Base-by-base conservation (phyloP, 208 protist genomes). In the Porcisia hertigi region DNA sequence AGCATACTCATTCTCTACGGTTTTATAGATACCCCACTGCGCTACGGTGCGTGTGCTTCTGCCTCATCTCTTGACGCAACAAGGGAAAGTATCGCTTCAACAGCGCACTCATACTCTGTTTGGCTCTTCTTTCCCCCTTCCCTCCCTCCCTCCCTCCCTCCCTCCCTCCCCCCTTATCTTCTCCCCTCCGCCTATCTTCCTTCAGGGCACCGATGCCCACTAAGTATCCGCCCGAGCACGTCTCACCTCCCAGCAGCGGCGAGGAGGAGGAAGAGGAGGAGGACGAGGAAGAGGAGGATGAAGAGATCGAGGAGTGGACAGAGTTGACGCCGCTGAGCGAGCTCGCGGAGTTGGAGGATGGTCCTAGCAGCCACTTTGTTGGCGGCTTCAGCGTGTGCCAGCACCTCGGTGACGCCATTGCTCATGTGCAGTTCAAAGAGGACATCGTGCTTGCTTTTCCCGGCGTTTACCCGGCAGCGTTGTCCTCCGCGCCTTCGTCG, bases 381-480 rank as follows among this genome's bases (percentile, higher is more conserved):
- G 93, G 93, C 34, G 87, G 90, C 60, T 97, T 93, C 82, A 95
- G 91, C 80, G 74, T 79, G 8, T 76, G 85, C 60, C 7, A 82
- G 16, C 86, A 77, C 39, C 82, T 95, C 43, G 84, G 86, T 16
- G 84, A 90, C 69, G 87, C 85, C 1, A 69, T 95, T 34, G 57
- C 57, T 30, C 47, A 57, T 1, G 80, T 89, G 39, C 75, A 79
- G 62, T 97, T 94, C 83, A 77, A 84, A 53, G 81, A 94, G 59
- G 93, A 97, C 62, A 69, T 86, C 49, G 77, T 97, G 9, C 81
- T 93, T 41, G 86, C 95, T 18, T 97, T 94, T 73, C 88, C 90
- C 23, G 88, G 89, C 39, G 39, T 86, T 18, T 94, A 95, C 81
- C 57, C 73, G 39, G 75, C 23, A 30, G 76, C 60, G 11, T 58